Conservation (phyloP, 768 basidiomycete genomes). For the Termitomyces bulborhizus region DNA sequence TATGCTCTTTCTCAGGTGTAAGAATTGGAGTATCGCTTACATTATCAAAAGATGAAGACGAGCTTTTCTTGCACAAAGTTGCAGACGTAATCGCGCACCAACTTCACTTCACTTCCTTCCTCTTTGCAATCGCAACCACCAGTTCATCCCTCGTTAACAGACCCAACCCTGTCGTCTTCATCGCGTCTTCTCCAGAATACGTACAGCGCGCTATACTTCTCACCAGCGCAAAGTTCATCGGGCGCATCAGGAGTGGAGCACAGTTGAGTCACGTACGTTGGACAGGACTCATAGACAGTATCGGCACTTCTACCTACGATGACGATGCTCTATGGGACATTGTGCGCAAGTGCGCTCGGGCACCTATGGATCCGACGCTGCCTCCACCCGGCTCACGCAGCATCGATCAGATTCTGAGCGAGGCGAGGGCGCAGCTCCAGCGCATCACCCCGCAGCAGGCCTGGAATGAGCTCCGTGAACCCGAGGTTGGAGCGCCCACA, state of each 20-base stretch:
- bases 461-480: constrained; percentile 50
- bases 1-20: constrained; percentile 26
- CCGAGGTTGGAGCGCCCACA: constrained; percentile 50
- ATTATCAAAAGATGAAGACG: constrained; percentile 51
- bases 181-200: constrained; percentile 46
- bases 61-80: constrained; percentile 49
- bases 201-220: constrained; percentile 67
- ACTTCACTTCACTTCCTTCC: constrained; percentile 35
- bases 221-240: constrained; percentile 63
- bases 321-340: constrained; percentile 65
- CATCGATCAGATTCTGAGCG: constrained; percentile 49
- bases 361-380: constrained; percentile 52
- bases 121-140: constrained; percentile 52
- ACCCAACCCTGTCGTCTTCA: constrained; percentile 48
- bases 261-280: constrained; percentile 16
- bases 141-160: constrained; percentile 21
- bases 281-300: constrained; percentile 46
- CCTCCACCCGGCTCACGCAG: constrained; percentile 63
- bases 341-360: constrained; percentile 53
- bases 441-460: constrained; percentile 58
- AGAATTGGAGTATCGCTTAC: constrained; percentile 57
- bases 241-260: constrained; percentile 16
- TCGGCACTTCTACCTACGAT: constrained; percentile 53
- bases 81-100: constrained; percentile 39
- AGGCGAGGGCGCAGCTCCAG: constrained; percentile 58